A percentile compares a stretch with the other conserved stretches of the same genome.
Conservation (phyloP, 805 yeast genomes). For the Metahyphopichia silvanorum region DNA sequence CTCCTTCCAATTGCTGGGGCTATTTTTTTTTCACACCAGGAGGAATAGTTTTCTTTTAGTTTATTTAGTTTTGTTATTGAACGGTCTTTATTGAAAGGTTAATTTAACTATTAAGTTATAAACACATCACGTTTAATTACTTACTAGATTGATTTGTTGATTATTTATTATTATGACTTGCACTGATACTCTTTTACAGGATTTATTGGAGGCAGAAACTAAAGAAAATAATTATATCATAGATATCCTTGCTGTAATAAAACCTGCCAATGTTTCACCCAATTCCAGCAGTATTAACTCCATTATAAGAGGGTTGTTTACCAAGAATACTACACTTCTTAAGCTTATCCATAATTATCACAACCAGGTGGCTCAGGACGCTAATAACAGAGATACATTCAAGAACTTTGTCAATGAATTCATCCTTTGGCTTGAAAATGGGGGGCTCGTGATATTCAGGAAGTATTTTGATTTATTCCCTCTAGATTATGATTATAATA, state of each 20-base stretch:
- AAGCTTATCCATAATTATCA: conserved; percentile 12
- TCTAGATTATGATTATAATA: conserved; percentile 12
- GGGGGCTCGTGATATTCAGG: conserved; percentile 29
- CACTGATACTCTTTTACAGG: too few relatives aligned
- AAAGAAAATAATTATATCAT: conserved; percentile 32
- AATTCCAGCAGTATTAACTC: conserved; percentile 21
- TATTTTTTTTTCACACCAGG: too few relatives aligned
- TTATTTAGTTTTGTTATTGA: too few relatives aligned
- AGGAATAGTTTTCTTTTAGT: too few relatives aligned
- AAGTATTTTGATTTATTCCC: conserved; percentile 21
- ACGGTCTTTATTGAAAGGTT: too few relatives aligned
- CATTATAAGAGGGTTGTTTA: conserved; percentile 37
- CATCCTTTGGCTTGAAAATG: conserved; percentile 36
- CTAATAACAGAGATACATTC: conserved; percentile 23
- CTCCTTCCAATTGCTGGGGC: too few relatives aligned
- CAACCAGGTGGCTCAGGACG: conserved; percentile 11
- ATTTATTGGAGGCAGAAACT: conserved; percentile 22
- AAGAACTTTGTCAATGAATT: conserved; percentile 37
- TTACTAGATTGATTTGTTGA: too few relatives aligned
- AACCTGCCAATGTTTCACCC: conserved; percentile 23
- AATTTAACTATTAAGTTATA: too few relatives aligned
- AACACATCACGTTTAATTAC: too few relatives aligned
- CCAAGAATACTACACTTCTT: conserved; percentile 31
- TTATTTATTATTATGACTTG: too few relatives aligned
- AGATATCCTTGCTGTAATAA: conserved; percentile 30